phyloP scores from a whole-genome alignment of 1,139 yeast species.

The Geotrichum klebahnii region DNA sequence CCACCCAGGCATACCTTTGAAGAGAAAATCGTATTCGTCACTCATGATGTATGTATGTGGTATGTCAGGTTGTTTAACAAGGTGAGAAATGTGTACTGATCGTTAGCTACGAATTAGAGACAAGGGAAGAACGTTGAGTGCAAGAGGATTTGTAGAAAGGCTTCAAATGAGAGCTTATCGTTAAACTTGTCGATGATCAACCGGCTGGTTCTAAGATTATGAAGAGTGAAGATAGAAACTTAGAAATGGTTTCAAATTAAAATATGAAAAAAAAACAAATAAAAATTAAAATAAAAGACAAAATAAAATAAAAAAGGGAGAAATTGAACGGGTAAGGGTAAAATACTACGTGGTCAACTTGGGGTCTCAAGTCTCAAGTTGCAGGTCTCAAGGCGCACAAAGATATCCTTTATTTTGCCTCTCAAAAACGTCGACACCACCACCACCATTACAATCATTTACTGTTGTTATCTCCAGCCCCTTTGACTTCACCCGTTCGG shows the following conservation, averaged over 20 bases:
- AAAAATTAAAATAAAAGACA: too few relatives aligned
- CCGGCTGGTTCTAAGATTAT: too few relatives aligned
- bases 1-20: slow-evolving; percentile 56
- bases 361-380: background rate
- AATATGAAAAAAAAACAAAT: too few relatives aligned
- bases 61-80: background rate
- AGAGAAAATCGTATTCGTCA: slow-evolving; percentile 89
- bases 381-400: slow-evolving; percentile 2
- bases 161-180: too few relatives aligned
- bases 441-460: background rate
- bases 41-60: slow-evolving; percentile 31
- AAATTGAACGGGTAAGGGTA: background rate
- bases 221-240: background rate
- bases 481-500: background rate
- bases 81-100: background rate
- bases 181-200: too few relatives aligned
- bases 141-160: background rate
- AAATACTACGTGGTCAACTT: slow-evolving; percentile 2
- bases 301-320: background rate
- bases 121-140: background rate
- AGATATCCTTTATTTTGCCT: background rate
- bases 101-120: background rate
- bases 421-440: background rate
- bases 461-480: background rate
- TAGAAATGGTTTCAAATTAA: too few relatives aligned